Conservation (phyloP, 2,329 filamentous ascomycete genomes). For the Pochonia chlamydosporia region DNA sequence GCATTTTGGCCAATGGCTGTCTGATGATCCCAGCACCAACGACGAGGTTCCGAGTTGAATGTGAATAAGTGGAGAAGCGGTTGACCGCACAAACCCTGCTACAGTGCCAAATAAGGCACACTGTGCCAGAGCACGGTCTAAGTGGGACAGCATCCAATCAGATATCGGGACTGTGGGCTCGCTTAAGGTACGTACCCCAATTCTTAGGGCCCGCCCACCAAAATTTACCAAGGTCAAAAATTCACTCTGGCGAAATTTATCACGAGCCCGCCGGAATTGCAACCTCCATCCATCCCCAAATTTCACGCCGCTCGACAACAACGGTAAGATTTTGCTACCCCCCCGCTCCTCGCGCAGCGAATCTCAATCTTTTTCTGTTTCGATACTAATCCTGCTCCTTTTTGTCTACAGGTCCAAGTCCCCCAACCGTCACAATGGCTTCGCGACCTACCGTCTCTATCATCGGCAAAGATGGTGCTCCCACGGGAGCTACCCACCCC, state of each 20-base stretch:
- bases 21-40: no score
- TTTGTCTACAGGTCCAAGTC: constrained; percentile 18
- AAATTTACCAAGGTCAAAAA: constrained; percentile 24
- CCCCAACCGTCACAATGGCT: constrained; percentile 63
- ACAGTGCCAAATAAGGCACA: no score
- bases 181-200: constrained; percentile 22
- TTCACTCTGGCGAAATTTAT: constrained; percentile 30
- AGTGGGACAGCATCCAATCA: neutral
- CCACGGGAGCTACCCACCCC: constrained; percentile 82
- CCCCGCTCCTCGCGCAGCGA: neutral
- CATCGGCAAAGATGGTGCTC: constrained; percentile 90
- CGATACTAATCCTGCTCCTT: neutral
- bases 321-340: constrained; percentile 23
- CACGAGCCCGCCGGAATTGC: constrained; percentile 19
- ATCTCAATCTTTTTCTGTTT: neutral
- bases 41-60: no score
- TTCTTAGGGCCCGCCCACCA: constrained; percentile 37
- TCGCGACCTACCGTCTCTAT: constrained; percentile 97
- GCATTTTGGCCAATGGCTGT: neutral
- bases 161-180: constrained; percentile 10
- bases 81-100: no score
- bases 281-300: constrained; percentile 27
- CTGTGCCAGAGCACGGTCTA: neutral
- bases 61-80: no score
- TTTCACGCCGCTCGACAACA: constrained; percentile 35